Base-by-base conservation (phyloP, 768 basidiomycete genomes). In the Xerocomus brunneocitrinus region DNA sequence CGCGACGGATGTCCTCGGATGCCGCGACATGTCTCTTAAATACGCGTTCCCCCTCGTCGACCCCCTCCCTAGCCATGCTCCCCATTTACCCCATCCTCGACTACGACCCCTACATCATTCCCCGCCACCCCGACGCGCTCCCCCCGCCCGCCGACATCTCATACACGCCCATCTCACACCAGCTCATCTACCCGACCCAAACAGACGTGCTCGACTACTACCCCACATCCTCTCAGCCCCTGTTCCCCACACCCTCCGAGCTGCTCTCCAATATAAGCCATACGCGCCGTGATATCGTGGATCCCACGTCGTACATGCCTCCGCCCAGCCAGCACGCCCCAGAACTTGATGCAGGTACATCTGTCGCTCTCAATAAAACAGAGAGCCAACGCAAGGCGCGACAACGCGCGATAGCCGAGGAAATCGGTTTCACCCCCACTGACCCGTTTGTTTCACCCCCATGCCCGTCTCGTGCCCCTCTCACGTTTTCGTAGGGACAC, bases 231-330 rank as follows among this genome's bases (percentile, higher is more conserved):
- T 53, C 63, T 0, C 74, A 72, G 52, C 55, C 64, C 1, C 81
- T 78, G 3, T 85, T 87, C 58, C 85, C 79, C 1, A 87, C 85
- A 1, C 85, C 85, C 1, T 80, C 79, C 35, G 83, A 86, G 58
- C 71, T 87, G 30, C 76, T 87, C 47, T 70, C 71, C 28, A 75
- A 83, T 39, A 67, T 80, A 22, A 53, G 10, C 32, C 63, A 54
- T 40, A 9, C 54, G 43, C 39, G 57, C 53, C 31, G 42, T 48
- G 30, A 22, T 47, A 2, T 22, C 49, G 31, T 32, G 13, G 61
- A 57, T 12, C 8, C 52, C 1, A 49, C 43, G n/a, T 19, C 58
- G 5, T 55, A 54, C 13, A 2, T 36, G 12, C 53, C 63, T 34
- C 27, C 51, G 58, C 22, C 52, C 52, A 3, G 43, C 55, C 8